phyloP scores from a whole-genome alignment of 2,329 filamentous ascomycete species.

The Neofusicoccum cordaticola region DNA sequence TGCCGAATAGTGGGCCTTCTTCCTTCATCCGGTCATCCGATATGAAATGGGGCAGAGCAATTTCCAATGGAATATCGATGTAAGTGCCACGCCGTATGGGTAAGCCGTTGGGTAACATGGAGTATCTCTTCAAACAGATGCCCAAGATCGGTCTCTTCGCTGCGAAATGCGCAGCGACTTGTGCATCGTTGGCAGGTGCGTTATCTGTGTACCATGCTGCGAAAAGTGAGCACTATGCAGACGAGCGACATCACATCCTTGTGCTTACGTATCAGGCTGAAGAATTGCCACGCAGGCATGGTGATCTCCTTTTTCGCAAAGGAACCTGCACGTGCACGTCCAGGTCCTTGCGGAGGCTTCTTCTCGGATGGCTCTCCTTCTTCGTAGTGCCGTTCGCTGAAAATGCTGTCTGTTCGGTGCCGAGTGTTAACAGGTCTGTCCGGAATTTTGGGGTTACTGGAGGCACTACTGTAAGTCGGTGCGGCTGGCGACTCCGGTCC shows the following conservation, averaged over 20 bases:
- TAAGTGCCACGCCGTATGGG: slow-evolving; percentile 74
- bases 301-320: slow-evolving; percentile 73
- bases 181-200: slow-evolving; percentile 63
- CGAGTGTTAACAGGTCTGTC: slow-evolving; percentile 34
- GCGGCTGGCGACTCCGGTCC: slow-evolving; percentile 33
- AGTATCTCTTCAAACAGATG: slow-evolving; percentile 89
- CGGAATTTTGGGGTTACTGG: slow-evolving; percentile 25
- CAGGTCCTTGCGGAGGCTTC: slow-evolving; percentile 38
- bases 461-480: slow-evolving; percentile 26
- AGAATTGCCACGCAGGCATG: slow-evolving; percentile 97
- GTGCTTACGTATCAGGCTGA: slow-evolving; percentile 78
- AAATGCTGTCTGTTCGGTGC: slow-evolving; percentile 49
- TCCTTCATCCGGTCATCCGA: slow-evolving; percentile 69
- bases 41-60: slow-evolving; percentile 83
- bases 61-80: slow-evolving; percentile 88
- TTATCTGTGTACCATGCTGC: slow-evolving; percentile 81
- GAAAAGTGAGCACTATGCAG: slow-evolving; percentile 12
- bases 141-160: slow-evolving; percentile 80
- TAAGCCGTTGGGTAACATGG: slow-evolving; percentile 65
- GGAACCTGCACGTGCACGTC: slow-evolving; percentile 37
- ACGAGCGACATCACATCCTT: slow-evolving; percentile 10
- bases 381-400: slow-evolving; percentile 43
- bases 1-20: slow-evolving; percentile 69
- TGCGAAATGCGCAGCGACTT: slow-evolving; percentile 86
- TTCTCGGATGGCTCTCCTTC: slow-evolving; percentile 43